Conservation (phyloP, 2,329 filamentous ascomycete genomes). For the Hymenoscyphus fraxineus region DNA sequence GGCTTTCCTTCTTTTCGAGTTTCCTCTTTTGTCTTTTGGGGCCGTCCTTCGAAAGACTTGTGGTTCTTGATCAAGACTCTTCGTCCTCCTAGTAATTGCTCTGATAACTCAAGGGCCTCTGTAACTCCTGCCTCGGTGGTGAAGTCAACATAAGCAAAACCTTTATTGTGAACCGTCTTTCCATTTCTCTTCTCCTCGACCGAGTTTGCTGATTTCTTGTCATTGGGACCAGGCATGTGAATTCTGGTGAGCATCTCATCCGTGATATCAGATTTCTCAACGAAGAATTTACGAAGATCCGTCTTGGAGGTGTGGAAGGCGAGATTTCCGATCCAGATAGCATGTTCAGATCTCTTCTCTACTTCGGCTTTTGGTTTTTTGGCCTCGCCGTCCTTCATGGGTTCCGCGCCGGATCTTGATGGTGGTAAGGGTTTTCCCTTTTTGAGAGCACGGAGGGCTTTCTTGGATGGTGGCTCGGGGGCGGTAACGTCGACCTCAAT, state of each 20-base stretch:
- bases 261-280: conserved; percentile 63
- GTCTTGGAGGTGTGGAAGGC: conserved; percentile 74
- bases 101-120: conserved; percentile 78
- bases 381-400: conserved; percentile 38
- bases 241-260: conserved; percentile 76
- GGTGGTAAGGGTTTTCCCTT: conserved; percentile 64
- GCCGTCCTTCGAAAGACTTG: conserved; percentile 85
- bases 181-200: conserved; percentile 31
- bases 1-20: conserved; percentile 48
- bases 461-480: conserved; percentile 95
- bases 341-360: conserved; percentile 68
- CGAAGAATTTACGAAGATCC: conserved; percentile 76
- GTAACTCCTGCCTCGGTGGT: conserved; percentile 60
- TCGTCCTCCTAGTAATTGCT: conserved; percentile 71
- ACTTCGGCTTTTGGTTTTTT: conserved; percentile 41
- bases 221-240: conserved; percentile 49
- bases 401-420: conserved; percentile 41
- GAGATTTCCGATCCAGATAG: conserved; percentile 95
- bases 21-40: conserved; percentile 54
- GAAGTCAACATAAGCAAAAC: conserved; percentile 96
- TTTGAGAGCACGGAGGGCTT: conserved; percentile 83
- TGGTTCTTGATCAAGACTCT: conserved; percentile 90
- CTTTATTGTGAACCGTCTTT: conserved; percentile 61
- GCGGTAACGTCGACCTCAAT: conserved; percentile 85
- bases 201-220: conserved; percentile 33